phyloP scores from a whole-genome alignment of 805 yeast genomes.

The Kodamaea neixiangensis region DNA sequence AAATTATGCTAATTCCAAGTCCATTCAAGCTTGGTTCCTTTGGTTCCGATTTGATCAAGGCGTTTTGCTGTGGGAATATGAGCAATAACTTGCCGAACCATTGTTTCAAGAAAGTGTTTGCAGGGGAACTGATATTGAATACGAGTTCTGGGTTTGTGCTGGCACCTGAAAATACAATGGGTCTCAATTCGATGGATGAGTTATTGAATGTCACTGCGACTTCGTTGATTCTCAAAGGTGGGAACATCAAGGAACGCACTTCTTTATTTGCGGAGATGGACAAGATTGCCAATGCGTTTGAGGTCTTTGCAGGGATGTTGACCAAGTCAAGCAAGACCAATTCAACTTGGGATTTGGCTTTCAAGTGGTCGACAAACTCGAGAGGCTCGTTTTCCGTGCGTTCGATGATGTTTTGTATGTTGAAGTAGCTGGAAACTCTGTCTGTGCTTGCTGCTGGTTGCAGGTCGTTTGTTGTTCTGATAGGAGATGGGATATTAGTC shows the following conservation, averaged over 20 bases:
- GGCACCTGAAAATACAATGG: conserved; percentile 19
- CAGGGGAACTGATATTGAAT: conserved; percentile 19
- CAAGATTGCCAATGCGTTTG: conserved; percentile 41
- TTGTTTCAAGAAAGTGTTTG: conserved; percentile 18
- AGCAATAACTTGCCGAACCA: conserved; percentile 35
- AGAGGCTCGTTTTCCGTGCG: conserved; percentile 29
- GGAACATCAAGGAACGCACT: conserved; percentile 37
- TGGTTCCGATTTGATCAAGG: conserved; percentile 19
- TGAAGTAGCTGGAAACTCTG: conserved; percentile 41
- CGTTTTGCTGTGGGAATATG: conserved; percentile 36
- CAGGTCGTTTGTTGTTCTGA: conserved; percentile 4
- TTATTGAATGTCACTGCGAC: conserved; percentile 23
- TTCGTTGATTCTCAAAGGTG: conserved; percentile 45
- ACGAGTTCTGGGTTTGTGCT: conserved; percentile 15
- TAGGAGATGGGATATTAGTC: conserved; percentile 7
- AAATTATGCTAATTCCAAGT: conserved; percentile 33
- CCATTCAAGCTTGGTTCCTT: conserved; percentile 25
- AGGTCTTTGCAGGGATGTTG: conserved; percentile 15
- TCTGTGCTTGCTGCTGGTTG: conserved; percentile 5
- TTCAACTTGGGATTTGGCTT: conserved; percentile 23
- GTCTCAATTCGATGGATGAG: conserved; percentile 11
- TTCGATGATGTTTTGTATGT: conserved; percentile 35
- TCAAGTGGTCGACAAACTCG: conserved; percentile 15
- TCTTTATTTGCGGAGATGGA: conserved; percentile 13
- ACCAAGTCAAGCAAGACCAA: conserved; percentile 36